These are phyloP conservation scores for Aspergillus unguis DNA, from an alignment of 2,329 filamentous ascomycete species.

Conservation along the genomic window DNA sequence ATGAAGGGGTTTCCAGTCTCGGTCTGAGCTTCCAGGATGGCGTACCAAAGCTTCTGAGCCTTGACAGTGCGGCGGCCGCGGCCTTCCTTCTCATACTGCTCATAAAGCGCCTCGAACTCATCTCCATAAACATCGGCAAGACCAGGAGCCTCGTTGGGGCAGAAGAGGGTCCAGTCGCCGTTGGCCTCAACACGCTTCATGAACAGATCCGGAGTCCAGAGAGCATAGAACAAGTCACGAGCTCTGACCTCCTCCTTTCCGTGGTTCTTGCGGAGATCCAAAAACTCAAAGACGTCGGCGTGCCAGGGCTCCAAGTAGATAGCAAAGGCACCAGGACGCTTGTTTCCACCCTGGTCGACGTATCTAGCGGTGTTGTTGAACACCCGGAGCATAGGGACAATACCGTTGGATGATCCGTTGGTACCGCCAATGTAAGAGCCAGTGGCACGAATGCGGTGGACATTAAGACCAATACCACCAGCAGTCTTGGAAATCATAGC, in stretches of 20 bases:
- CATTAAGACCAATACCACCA: conserved; percentile 93
- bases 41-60: conserved; percentile 99
- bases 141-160: conserved; percentile 91
- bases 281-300: conserved; percentile 93
- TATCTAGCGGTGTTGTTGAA: conserved; percentile 99
- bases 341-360: conserved; percentile 98
- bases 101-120: conserved; percentile 92
- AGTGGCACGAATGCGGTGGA: conserved; percentile 93
- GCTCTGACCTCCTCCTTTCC: conserved; percentile 97
- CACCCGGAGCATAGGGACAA: conserved; percentile 95
- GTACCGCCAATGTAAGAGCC: conserved; percentile 98
- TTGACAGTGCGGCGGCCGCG: conserved; percentile 87
- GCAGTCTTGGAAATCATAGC: conserved; percentile 99
- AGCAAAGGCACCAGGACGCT: conserved; percentile 95
- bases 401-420: conserved; percentile 95
- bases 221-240: conserved; percentile 92
- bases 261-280: conserved; percentile 98
- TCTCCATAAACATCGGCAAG: conserved; percentile 96
- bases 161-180: conserved; percentile 95
- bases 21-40: conserved; percentile 95
- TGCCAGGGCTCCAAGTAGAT: conserved; percentile 99
- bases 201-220: conserved; percentile 99
- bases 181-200: conserved; percentile 99
- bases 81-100: conserved; percentile 81
- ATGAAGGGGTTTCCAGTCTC: conserved; percentile 99